These are phyloP conservation scores for Rostrohypoxylon terebratum DNA, from an alignment of 495 filamentous ascomycete genomes.

Conservation along the genomic window DNA sequence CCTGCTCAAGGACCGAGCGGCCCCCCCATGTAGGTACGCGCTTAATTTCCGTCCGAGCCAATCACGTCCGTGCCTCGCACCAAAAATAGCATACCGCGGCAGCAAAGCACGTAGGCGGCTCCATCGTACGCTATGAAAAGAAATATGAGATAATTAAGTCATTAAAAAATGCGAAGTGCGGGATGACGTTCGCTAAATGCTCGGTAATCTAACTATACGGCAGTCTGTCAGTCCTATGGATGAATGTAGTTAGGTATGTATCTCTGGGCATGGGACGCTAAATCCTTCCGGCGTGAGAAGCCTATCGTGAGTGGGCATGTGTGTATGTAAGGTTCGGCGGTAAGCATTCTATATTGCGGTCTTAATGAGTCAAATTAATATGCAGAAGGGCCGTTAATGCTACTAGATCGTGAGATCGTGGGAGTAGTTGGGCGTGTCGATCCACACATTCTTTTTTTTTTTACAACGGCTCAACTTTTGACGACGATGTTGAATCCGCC, in stretches of 20 bases:
- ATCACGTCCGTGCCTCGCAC: slow-evolving; percentile 2
- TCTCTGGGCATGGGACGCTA: background rate
- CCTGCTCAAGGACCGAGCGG: background rate
- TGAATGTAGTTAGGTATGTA: no score
- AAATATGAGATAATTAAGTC: slow-evolving; percentile 16
- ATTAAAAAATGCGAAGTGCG: background rate
- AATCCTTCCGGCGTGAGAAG: slow-evolving; percentile 8
- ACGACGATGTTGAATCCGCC: background rate
- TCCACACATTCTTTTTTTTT: no score
- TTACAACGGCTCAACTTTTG: background rate
- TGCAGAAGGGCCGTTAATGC: background rate
- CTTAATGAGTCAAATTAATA: background rate
- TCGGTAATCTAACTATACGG: background rate
- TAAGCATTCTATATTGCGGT: slow-evolving; percentile 9
- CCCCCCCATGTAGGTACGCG: slow-evolving; percentile 21
- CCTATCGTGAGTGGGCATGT: slow-evolving; percentile 1
- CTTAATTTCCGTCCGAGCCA: slow-evolving; percentile 24
- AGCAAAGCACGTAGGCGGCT: slow-evolving; percentile 10
- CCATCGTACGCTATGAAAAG: slow-evolving; percentile 23
- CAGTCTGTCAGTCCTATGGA: background rate
- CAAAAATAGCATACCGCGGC: slow-evolving; percentile 35
- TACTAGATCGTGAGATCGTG: background rate
- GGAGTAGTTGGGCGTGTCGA: background rate
- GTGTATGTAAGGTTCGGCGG: background rate
- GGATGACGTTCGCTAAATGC: background rate